phyloP scores from a whole-genome alignment of 2,329 filamentous ascomycete genomes.

The Metarhizium rileyi region DNA sequence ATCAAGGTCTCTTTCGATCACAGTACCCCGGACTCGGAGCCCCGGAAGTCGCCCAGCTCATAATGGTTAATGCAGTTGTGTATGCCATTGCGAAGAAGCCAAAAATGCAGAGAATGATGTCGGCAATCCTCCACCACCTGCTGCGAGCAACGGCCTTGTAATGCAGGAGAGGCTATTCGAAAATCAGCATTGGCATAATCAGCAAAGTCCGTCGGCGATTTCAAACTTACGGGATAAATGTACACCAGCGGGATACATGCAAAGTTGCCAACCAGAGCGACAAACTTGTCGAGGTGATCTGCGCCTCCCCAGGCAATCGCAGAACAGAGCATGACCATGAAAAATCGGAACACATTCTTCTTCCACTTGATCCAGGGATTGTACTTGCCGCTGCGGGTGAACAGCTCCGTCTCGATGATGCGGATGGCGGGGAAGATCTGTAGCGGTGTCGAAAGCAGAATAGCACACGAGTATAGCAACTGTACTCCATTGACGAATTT shows the following conservation, averaged over 20 bases:
- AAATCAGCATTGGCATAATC: not conserved
- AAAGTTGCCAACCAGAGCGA: conserved; percentile 91
- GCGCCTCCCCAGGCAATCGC: conserved; percentile 86
- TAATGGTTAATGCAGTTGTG: conserved; percentile 76
- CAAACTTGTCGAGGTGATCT: conserved; percentile 92
- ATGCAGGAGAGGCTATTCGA: conserved; percentile 74
- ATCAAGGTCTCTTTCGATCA: conserved; percentile 26
- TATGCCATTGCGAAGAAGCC: conserved; percentile 85
- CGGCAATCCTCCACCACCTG: conserved; percentile 56
- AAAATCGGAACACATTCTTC: conserved; percentile 95
- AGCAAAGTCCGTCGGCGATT: not conserved
- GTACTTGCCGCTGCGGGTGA: conserved; percentile 91
- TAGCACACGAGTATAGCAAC: conserved; percentile 96
- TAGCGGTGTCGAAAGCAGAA: conserved; percentile 84
- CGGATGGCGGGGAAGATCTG: conserved; percentile 97
- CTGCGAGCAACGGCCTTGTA: conserved; percentile 68
- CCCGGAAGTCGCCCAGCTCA: conserved; percentile 67
- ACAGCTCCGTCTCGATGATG: conserved; percentile 90
- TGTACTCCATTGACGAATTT: conserved; percentile 94
- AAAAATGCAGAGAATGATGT: conserved; percentile 70
- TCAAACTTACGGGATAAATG: conserved; percentile 79
- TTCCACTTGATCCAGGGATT: conserved; percentile 99
- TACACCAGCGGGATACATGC: conserved; percentile 95
- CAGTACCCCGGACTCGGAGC: conserved; percentile 44
- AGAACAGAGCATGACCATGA: conserved; percentile 79